Base-by-base conservation (phyloP, 164 flowering plant genomes). In the Cinnamomum micranthum region DNA sequence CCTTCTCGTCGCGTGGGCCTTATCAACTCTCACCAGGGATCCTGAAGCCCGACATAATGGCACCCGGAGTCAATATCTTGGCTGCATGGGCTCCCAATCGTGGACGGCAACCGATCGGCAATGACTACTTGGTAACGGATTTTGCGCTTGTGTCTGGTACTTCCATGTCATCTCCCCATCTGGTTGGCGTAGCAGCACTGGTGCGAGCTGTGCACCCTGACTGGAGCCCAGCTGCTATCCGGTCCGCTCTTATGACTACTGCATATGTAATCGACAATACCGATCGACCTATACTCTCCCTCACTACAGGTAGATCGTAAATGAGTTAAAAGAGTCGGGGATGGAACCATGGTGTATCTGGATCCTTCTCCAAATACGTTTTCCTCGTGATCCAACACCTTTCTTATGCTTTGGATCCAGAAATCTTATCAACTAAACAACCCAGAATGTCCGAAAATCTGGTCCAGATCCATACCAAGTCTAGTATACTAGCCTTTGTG, bases 191-290 rank as follows among this genome's bases (percentile, higher is more conserved):
- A n/a, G 85, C 88, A 11, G 79, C 81, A 27, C 59, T 85, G 74
- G 71, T 85, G 1, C 78, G 78, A 73, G 55, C 87, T 2, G 75
- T 70, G 4, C 85, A 85, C 78, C 81, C 33, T 17, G 82, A 79
- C 47, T 85, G 85, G 87, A 81, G 80, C 27, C 28, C 84, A 1
- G 84, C 87, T 6, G 84, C 83, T 11, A 80, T 85, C 52, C 72
- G 82, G 33, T 85, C 88, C 0, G 86, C 88, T 4, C 68, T 85
- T 77, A 83, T 85, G 86, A 85, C 86, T 9, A 85, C 88, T 0
- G 86, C 82, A 0, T 50, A 79, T 20, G 12, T 75, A 23, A 69
- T 50, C 11, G 82, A 80, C 64, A 78, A 80, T 58, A 59, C 79
- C 2, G 50, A 72, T 31, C 69, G 77, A 11, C 28, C 47, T 6